These are phyloP conservation scores for Entonaema liquescens DNA, from an alignment of 495 filamentous ascomycete species.

Conservation along the genomic window DNA sequence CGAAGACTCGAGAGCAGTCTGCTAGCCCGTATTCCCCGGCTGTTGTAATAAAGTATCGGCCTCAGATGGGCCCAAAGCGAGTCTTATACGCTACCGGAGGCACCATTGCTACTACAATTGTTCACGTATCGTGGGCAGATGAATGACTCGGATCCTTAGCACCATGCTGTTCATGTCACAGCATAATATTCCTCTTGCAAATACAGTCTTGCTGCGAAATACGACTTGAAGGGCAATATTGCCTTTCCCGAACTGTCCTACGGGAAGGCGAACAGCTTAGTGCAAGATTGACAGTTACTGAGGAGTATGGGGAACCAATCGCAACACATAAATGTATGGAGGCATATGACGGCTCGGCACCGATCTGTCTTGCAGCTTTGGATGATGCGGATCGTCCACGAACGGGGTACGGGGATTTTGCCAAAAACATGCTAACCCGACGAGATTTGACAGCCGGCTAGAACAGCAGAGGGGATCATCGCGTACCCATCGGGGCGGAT, in stretches of 20 bases:
- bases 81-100: neutral
- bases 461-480: constrained; percentile 28
- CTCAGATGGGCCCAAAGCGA: neutral
- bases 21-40: neutral
- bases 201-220: neutral
- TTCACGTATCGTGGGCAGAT: neutral
- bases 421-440: constrained; percentile 36
- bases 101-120: neutral
- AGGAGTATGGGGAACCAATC: constrained; percentile 17
- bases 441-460: constrained; percentile 41
- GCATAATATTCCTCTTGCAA: neutral
- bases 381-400: constrained; percentile 32
- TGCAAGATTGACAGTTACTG: constrained; percentile 19
- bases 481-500: constrained; percentile 37
- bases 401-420: constrained; percentile 39
- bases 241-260: constrained; percentile 4
- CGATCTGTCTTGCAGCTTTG: constrained; percentile 40
- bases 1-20: neutral
- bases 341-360: constrained; percentile 35
- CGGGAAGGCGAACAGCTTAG: neutral
- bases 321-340: constrained; percentile 7
- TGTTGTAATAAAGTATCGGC: neutral
- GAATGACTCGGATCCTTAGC: constrained; percentile 9
- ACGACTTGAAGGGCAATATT: neutral
- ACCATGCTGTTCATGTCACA: neutral